Base-by-base conservation (phyloP, 2,329 filamentous ascomycete genomes). In the Ophiobolus disseminans region DNA sequence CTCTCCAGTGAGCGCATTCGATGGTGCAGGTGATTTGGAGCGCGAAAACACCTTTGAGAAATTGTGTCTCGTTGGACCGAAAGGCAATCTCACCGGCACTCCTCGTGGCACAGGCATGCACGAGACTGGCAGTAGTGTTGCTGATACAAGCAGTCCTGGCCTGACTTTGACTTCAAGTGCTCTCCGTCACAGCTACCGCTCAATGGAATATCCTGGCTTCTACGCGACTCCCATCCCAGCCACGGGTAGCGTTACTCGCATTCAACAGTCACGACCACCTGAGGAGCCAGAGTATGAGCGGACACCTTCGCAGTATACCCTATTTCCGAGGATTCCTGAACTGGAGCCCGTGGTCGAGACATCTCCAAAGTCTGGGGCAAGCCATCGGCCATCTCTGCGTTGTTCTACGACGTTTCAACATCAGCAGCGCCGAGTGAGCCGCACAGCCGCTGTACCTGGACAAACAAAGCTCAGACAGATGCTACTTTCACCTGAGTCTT, bases 91-190 rank as follows among this genome's bases (percentile, higher is more conserved):
- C 3, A 75, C 72, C 28, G 71, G 69, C 4, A 73, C 69, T 3
- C 69, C 69, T 19, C 58, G 50, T 40, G 72, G 69, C 8, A 73
- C 65, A 14, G 65, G 66, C 4, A 70, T 71, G 61, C 60, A 66
- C 7, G 64, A 73, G 38, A 67, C 64, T 22, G 73, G 71, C 11
- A 76, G 73, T 46, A 76, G 73, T 48, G 43, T 72, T 13, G 72
- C 72, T 32, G 63, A 73, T 35, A 69, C 57, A 6, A 75, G 70
- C 47, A 73, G 70, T 25, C 68, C 67, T 9, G 68, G 65, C 30
- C 53, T 52, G 4, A 46, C 37, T 10, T 54, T 56, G 25, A 63
- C 48, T 45, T 66, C 60, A 20, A 63, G 55, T 31, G 51, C 56
- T 26, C 43, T 51, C 40, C 55, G 44, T 31, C 38, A 38, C 23